Evolutionary conservation across 1,284 basidiomycete genomes (phyloP).

Genomic region (Polyporus tsugae): DNA sequence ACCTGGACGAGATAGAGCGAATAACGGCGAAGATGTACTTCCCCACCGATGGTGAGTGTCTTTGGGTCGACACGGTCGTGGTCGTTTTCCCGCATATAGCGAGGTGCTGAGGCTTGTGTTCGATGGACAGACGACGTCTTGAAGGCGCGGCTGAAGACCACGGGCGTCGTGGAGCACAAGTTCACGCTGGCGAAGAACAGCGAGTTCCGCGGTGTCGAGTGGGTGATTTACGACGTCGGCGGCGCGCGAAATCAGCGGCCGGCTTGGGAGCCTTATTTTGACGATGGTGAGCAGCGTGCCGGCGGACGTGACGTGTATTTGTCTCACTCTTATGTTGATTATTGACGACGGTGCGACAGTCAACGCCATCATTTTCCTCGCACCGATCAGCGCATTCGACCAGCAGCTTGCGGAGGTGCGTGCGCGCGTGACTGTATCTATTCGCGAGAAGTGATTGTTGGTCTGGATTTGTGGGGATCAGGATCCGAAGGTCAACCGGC

Average conservation of each 20-base stretch:
- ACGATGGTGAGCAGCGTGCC: slow-evolving; percentile 62
- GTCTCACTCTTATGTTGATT: not conserved
- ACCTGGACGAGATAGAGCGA: slow-evolving; percentile 78
- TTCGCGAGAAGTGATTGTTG: slow-evolving; percentile 6
- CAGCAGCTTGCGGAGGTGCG: slow-evolving; percentile 78
- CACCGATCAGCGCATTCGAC: slow-evolving; percentile 85
- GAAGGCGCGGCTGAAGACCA: slow-evolving; percentile 77
- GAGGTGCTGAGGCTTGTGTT: not conserved
- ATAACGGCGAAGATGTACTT: slow-evolving; percentile 83
- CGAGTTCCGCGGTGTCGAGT: slow-evolving; percentile 67
- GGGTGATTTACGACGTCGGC: slow-evolving; percentile 86
- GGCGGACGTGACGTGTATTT: not conserved
- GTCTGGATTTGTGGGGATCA: slow-evolving; percentile 36
- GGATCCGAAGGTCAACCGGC: slow-evolving; percentile 74
- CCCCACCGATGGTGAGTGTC: slow-evolving; percentile 81
- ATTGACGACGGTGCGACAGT: slow-evolving; percentile 50
- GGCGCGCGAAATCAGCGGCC: slow-evolving; percentile 78
- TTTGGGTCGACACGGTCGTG: no score
- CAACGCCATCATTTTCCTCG: slow-evolving; percentile 85
- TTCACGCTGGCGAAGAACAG: slow-evolving; percentile 66
- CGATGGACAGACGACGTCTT: slow-evolving; percentile 69
- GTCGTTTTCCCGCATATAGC: no score
- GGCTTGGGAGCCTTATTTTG: slow-evolving; percentile 86
- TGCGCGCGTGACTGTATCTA: not conserved
- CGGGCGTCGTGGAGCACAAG: slow-evolving; percentile 79